A percentile compares a stretch with the other conserved stretches of the same genome.
These are phyloP conservation scores for Pyrenochaeta sp. DNA, from an alignment of 2,329 filamentous ascomycete species.

Conservation along the genomic window DNA sequence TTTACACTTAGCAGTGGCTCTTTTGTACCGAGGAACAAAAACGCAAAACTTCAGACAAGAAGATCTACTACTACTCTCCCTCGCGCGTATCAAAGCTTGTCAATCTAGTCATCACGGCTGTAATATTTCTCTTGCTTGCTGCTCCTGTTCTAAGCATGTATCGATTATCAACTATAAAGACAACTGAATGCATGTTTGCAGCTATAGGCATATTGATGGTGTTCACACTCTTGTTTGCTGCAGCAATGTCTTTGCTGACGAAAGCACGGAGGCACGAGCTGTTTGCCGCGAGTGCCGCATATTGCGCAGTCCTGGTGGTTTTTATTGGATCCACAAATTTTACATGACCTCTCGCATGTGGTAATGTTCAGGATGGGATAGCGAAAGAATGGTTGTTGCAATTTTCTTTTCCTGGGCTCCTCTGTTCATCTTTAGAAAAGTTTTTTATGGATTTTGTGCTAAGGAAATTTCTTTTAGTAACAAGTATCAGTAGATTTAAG, in stretches of 20 bases:
- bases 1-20: constrained; percentile 20
- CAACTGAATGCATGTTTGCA: constrained; percentile 23
- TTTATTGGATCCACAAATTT: constrained; percentile 21
- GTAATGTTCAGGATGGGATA: no score
- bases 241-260: constrained; percentile 26
- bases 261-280: constrained; percentile 26
- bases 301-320: constrained; percentile 31
- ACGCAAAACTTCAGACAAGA: constrained; percentile 28
- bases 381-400: no score
- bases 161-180: constrained; percentile 22
- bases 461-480: no score
- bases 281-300: constrained; percentile 29
- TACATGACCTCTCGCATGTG: background rate
- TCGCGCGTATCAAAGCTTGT: constrained; percentile 38
- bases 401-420: no score
- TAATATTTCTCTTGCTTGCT: constrained; percentile 40
- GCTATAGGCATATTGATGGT: constrained; percentile 37
- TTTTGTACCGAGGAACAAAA: constrained; percentile 35
- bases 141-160: constrained; percentile 43
- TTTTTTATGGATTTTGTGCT: no score
- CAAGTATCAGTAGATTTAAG: no score
- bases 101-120: constrained; percentile 36
- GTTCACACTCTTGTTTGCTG: constrained; percentile 34
- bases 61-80: constrained; percentile 36
- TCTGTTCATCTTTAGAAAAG: no score